A percentile compares a stretch with the other conserved stretches of the same genome.
phyloP scores from a whole-genome alignment of 2,329 filamentous ascomycete species.

The Dactylellina drechsleri region DNA sequence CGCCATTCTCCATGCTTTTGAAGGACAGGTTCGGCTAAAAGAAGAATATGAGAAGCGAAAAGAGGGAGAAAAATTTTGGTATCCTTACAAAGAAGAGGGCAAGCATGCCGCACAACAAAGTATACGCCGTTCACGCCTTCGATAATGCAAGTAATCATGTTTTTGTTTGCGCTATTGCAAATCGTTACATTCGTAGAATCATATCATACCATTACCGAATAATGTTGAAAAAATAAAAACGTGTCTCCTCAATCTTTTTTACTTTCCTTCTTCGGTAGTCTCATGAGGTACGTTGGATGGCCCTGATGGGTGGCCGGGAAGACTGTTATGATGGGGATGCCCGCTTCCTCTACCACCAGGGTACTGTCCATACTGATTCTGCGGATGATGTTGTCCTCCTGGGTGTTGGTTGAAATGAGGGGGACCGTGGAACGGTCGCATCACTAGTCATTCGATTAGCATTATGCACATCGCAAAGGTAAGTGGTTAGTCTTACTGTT shows the following conservation, averaged over 20 bases:
- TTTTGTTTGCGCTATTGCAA: conserved; percentile 51
- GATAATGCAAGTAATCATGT: conserved; percentile 53
- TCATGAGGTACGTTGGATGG: conserved; percentile 61
- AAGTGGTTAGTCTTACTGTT: conserved; percentile 72
- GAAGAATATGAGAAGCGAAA: conserved; percentile 7
- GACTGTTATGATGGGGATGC: conserved; percentile 44
- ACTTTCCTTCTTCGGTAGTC: conserved; percentile 65
- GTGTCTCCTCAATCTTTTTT: conserved; percentile 59
- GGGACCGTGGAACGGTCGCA: conserved; percentile 67
- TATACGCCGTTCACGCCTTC: conserved; percentile 55
- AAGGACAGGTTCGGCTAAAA: conserved; percentile 19
- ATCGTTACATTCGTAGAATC: conserved; percentile 55
- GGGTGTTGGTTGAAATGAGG: conserved; percentile 66
- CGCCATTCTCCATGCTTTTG: conserved; percentile 9
- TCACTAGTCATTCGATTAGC: conserved; percentile 65
- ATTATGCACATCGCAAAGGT: conserved; percentile 69
- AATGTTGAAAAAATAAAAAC: conserved; percentile 50
- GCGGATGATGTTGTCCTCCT: conserved; percentile 61
- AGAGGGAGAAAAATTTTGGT: conserved; percentile 34
- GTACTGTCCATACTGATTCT: conserved; percentile 59
- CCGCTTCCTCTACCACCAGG: conserved; percentile 59
- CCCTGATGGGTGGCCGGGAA: conserved; percentile 61
- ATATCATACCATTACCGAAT: conserved; percentile 38
- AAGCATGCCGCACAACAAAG: conserved; percentile 48
- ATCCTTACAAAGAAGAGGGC: conserved; percentile 53